Evolutionary conservation across 2,329 filamentous ascomycete species (phyloP).

Genomic region (Fusarium avenaceum): DNA sequence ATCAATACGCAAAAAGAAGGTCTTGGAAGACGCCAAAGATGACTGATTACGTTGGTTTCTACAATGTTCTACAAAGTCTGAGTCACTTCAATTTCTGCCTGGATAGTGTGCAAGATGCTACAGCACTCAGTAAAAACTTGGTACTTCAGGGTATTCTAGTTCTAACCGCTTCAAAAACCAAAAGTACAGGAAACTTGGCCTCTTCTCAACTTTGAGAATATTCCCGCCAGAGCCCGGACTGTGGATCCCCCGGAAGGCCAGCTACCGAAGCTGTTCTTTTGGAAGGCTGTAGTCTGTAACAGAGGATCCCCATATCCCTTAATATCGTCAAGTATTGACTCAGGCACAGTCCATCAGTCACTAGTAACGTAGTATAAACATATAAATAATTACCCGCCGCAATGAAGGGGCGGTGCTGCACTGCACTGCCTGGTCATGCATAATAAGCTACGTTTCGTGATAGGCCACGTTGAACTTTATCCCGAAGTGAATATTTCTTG

Average conservation of each 20-base stretch:
- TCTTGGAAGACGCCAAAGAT: conserved; percentile 17
- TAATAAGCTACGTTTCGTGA: conserved; percentile 7
- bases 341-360: background rate
- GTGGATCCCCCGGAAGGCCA: conserved; percentile 39
- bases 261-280: conserved; percentile 44
- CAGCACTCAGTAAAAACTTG: background rate
- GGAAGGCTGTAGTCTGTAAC: conserved; percentile 2
- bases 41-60: conserved; percentile 22
- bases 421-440: background rate
- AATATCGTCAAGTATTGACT: conserved; percentile 28
- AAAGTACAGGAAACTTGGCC: conserved; percentile 36
- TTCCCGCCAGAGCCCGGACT: conserved; percentile 37
- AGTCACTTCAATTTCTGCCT: conserved; percentile 32
- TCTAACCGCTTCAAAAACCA: no score
- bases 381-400: conserved; percentile 1
- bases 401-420: conserved; percentile 3
- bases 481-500: conserved; percentile 19
- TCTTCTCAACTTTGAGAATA: conserved; percentile 49
- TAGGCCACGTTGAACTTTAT: conserved; percentile 22
- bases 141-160: background rate
- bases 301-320: conserved; percentile 40
- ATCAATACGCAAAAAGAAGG: conserved; percentile 7
- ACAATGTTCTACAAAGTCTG: conserved; percentile 33
- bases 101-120: background rate
- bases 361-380: background rate